Percentiles rank a stretch among this genome's conserved stretches.
Conservation (phyloP, 306 rosid species). For the Macrotyloma uniflorum region DNA sequence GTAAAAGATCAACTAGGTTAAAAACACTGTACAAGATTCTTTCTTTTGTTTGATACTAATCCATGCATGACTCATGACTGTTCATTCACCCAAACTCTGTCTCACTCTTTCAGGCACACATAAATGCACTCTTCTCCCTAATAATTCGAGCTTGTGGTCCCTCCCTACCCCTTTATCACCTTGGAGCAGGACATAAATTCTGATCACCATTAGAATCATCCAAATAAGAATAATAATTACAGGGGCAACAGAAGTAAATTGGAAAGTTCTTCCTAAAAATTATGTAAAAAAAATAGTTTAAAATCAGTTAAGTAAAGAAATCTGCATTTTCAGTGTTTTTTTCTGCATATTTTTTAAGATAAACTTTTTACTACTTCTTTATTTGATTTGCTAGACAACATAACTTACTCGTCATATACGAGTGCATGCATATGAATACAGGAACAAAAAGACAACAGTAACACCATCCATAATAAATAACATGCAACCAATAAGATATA, state of each 20-base stretch:
- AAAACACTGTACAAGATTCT: slow-evolving; percentile 42
- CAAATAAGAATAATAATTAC: slow-evolving; percentile 5
- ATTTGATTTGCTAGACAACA: slow-evolving; percentile 1
- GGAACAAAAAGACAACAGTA: slow-evolving; percentile 49
- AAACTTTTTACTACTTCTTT: background rate
- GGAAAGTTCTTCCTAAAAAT: background rate
- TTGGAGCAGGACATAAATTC: background rate
- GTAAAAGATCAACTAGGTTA: too few species aligned
- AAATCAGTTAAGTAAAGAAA: too few species aligned
- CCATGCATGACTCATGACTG: slow-evolving; percentile 27
- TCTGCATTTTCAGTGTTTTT: too few species aligned
- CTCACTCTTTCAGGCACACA: slow-evolving; percentile 22
- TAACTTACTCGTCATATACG: slow-evolving; percentile 67
- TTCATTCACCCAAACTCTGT: slow-evolving; percentile 31
- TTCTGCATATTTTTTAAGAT: too few species aligned
- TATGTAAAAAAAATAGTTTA: background rate
- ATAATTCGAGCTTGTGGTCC: slow-evolving; percentile 62
- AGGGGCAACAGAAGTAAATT: background rate
- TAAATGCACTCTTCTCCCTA: slow-evolving; percentile 7
- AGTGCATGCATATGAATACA: slow-evolving; percentile 75
- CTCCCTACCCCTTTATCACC: background rate
- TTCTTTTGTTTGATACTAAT: slow-evolving; percentile 2
- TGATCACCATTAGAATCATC: slow-evolving; percentile 32
- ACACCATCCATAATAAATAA: slow-evolving; percentile 45
- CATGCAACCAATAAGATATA: slow-evolving; percentile 39